Evolutionary conservation across 2,329 filamentous ascomycete species (phyloP).

Genomic region (Drechmeria coniospora): DNA sequence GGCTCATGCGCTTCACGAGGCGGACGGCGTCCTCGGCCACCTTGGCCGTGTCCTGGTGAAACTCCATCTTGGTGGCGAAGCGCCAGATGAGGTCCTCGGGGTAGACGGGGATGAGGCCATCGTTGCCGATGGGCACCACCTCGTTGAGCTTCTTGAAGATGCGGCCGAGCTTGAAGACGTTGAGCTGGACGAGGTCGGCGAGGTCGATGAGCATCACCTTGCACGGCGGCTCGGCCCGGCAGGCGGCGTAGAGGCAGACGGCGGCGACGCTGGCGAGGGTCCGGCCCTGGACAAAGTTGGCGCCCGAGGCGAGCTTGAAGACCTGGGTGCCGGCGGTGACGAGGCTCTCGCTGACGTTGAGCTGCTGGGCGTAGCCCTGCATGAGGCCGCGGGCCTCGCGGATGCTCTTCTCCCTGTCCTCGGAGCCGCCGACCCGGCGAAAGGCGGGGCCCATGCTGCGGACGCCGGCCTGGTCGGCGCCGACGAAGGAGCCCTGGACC

Average conservation of each 20-base stretch:
- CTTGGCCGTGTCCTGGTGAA: constrained; percentile 63
- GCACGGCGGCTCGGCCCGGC: constrained; percentile 63
- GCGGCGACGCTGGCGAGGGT: constrained; percentile 72
- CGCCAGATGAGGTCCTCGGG: constrained; percentile 83
- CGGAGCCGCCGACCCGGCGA: constrained; percentile 40
- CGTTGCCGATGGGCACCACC: constrained; percentile 53
- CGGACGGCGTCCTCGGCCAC: constrained; percentile 80
- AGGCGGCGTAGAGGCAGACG: constrained; percentile 83
- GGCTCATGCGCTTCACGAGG: constrained; percentile 82
- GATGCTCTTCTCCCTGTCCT: constrained; percentile 44
- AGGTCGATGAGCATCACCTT: constrained; percentile 91
- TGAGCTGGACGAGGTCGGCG: constrained; percentile 66
- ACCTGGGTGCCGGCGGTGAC: constrained; percentile 53
- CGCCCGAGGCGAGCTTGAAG: constrained; percentile 58
- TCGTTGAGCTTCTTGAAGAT: constrained; percentile 75
- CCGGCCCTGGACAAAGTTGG: constrained; percentile 75
- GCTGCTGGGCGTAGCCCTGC: constrained; percentile 44
- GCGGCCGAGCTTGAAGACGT: constrained; percentile 82
- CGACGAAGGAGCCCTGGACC: constrained; percentile 80
- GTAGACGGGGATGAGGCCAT: constrained; percentile 52
- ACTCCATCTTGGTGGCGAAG: constrained; percentile 85
- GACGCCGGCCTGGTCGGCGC: constrained; percentile 69
- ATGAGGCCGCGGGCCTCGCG: constrained; percentile 42
- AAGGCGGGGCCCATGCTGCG: constrained; percentile 50
- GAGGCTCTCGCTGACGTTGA: constrained; percentile 44